Base-by-base conservation (phyloP, 176 grass and related monocot species). In the Elymus sibiricus region DNA sequence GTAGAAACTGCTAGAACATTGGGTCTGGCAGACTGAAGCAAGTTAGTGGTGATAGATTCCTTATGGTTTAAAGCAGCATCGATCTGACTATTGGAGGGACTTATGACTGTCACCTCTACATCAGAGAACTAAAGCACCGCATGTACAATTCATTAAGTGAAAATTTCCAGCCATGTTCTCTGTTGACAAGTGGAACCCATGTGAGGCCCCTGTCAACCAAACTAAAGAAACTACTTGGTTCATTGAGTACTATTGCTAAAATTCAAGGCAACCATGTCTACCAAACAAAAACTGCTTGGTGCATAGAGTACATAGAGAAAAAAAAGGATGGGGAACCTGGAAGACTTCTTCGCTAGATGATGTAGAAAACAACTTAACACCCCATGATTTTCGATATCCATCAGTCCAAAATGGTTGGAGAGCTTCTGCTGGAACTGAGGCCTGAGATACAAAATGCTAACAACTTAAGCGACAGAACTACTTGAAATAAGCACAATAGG, bases 331-430 rank as follows among this genome's bases (percentile, higher is more conserved):
- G 32, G 76, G 49, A 81, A 95, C 91, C 93, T 95, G 83, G 38
- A 95, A 90, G 15, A 93, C 44, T 74, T 93, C 89, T 65, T 90
- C 90, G 5, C 49, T 35, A 74, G 92, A 95, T 76, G 92, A 91
- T 39, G 90, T 72, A 62, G 85, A 92, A 77, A 86, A 81, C 77
- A 98, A 91, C 85, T 94, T 92, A 66, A 91, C 76, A 74, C 82
- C 90, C 97, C 97, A 98, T 26, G 94, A 92, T 90, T 95, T 98
- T 64, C 92, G 64, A 91, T 94, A 91, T n/a, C 59, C 79, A 71
- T 98, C 90, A 0, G 90, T 90, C 97, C 97, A 98, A 88, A 86
- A 91, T 21, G 75, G 65, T 66, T 91, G 61, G 25, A 98, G 88
- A 63, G 92, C 90, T 94, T 98, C 92, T 76, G 79, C 84, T 82